A percentile compares a stretch with the other conserved stretches of the same genome.
These are phyloP conservation scores for Cymbopogon citratus DNA, from an alignment of 176 grass and related monocot genomes.

Conservation along the genomic window DNA sequence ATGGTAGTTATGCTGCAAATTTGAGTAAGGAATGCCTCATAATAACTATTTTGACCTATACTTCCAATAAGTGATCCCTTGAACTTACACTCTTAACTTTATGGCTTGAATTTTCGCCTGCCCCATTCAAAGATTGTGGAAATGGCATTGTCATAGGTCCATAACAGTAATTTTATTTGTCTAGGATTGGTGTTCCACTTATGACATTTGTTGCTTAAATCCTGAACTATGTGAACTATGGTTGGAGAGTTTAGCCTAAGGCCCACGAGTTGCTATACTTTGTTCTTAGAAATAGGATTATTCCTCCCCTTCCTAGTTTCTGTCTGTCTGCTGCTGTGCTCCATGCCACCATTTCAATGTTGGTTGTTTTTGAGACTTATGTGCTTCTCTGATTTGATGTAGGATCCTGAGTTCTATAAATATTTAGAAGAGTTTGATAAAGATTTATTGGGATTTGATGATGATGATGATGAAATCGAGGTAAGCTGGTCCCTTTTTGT, in stretches of 20 bases:
- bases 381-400: constrained; percentile 5
- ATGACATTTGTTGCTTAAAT: not conserved
- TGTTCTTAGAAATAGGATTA: not conserved
- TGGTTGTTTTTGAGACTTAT: constrained; percentile 16
- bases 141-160: not conserved
- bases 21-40: not conserved
- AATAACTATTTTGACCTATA: not conserved
- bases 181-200: not conserved
- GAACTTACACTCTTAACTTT: not conserved
- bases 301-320: not conserved
- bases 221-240: not conserved
- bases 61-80: not conserved
- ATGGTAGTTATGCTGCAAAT: not conserved
- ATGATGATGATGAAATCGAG: constrained; percentile 44
- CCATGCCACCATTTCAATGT: not conserved
- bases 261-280: not conserved
- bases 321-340: not conserved
- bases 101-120: not conserved
- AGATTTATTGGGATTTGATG: constrained; percentile 68
- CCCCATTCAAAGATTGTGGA: not conserved
- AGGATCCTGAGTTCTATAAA: constrained; percentile 90
- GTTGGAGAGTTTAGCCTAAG: not conserved
- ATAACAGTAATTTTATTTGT: not conserved
- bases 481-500: constrained; percentile 37
- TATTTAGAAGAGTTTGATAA: constrained; percentile 78